Percentiles rank a stretch among this genome's conserved stretches.
These are phyloP conservation scores for Yamadazyma epiphylla DNA, from an alignment of 1,139 yeast genomes.

Conservation along the genomic window DNA sequence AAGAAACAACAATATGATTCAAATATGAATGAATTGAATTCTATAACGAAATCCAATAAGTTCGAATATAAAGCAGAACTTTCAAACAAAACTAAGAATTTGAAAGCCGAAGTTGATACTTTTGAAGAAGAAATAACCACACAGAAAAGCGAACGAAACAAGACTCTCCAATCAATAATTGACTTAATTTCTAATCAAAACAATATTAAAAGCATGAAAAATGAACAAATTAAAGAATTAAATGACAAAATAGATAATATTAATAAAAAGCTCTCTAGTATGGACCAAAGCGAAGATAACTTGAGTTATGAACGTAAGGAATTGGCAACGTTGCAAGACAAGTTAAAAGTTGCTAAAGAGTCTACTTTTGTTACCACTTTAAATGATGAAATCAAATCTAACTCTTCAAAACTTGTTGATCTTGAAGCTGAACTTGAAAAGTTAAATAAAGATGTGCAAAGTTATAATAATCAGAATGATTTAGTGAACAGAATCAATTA, in stretches of 20 bases:
- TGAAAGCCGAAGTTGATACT: conserved; percentile 7
- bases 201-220: conserved; percentile 8
- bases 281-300: conserved; percentile 27
- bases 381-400: conserved; percentile 32
- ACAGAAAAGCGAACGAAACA: conserved; percentile 2
- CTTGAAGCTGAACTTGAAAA: conserved; percentile 56
- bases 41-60: conserved; percentile 9
- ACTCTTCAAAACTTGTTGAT: conserved; percentile 33
- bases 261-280: conserved; percentile 38
- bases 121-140: conserved; percentile 10
- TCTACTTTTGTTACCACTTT: conserved; percentile 26
- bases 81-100: conserved; percentile 5
- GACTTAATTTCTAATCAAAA: conserved; percentile 8
- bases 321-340: conserved; percentile 28
- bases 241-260: conserved; percentile 28
- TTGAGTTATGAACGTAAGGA: conserved; percentile 27
- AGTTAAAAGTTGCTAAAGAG: conserved; percentile 22
- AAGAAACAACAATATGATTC: conserved; percentile 30
- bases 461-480: conserved; percentile 58
- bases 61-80: conserved; percentile 7
- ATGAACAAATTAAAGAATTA: conserved; percentile 7
- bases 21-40: conserved; percentile 11
- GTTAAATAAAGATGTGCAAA: conserved; percentile 46
- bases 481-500: conserved; percentile 48
- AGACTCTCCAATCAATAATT: conserved; percentile 9